Conservation (phyloP, 2,329 filamentous ascomycete species). For the Neopestalotiopsis sp. region DNA sequence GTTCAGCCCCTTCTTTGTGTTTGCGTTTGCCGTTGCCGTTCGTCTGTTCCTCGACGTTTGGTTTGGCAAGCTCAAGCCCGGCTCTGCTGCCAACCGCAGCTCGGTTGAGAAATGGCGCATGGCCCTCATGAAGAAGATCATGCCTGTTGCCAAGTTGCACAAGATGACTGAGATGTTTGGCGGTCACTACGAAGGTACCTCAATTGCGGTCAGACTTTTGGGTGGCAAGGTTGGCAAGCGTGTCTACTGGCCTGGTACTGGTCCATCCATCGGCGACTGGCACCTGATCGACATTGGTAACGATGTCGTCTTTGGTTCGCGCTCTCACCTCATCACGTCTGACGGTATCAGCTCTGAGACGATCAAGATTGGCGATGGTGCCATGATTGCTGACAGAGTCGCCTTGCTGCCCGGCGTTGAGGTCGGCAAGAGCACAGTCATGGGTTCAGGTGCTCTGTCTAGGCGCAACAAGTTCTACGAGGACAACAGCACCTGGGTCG, state of each 20-base stretch:
- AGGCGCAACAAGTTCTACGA: constrained; percentile 50
- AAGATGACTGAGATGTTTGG: constrained; percentile 57
- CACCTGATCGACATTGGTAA: constrained; percentile 61
- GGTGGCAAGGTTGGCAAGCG: constrained; percentile 58
- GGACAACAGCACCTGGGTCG: constrained; percentile 54
- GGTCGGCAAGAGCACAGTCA: constrained; percentile 53
- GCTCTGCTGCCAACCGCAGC: constrained; percentile 36
- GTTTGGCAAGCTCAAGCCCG: constrained; percentile 44
- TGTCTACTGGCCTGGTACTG: constrained; percentile 64
- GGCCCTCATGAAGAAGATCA: constrained; percentile 48
- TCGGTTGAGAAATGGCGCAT: constrained; percentile 50
- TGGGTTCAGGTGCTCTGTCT: constrained; percentile 60
- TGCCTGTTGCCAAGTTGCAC: constrained; percentile 50
- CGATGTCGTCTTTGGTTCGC: constrained; percentile 65
- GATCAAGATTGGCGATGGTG: constrained; percentile 51
- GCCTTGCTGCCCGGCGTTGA: constrained; percentile 56
- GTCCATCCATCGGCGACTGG: constrained; percentile 58
- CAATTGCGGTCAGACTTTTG: constrained; percentile 53
- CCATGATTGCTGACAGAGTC: constrained; percentile 64
- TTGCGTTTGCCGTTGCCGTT: constrained; percentile 46
- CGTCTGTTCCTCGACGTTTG: constrained; percentile 45
- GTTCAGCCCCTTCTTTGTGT: constrained; percentile 50
- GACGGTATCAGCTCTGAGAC: constrained; percentile 55
- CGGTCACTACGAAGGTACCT: constrained; percentile 61
- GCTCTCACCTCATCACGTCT: constrained; percentile 58